Conservation (phyloP, 352 stramenopile genomes). For the Phytophthora brassicae region DNA sequence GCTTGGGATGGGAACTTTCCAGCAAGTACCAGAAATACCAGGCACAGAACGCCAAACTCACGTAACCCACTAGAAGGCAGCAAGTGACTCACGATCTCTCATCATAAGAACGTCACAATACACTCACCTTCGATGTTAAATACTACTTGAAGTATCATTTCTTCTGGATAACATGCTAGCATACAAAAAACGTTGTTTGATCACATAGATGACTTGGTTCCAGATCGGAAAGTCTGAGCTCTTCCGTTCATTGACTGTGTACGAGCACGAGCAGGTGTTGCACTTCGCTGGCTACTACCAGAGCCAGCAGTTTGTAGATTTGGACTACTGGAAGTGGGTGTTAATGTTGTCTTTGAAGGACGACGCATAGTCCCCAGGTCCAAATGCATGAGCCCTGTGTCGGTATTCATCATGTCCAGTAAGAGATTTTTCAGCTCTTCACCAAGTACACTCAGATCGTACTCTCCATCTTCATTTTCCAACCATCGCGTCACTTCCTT, state of each 20-base stretch:
- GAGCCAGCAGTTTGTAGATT: slow-evolving; percentile 12
- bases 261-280: slow-evolving; percentile 31
- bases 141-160: no score
- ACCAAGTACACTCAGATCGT: slow-evolving; percentile 69
- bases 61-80: slow-evolving; percentile 16
- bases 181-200: neutral
- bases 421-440: slow-evolving; percentile 73
- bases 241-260: slow-evolving; percentile 39
- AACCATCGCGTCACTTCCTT: slow-evolving; percentile 77
- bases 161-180: no score
- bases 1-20: slow-evolving; percentile 81
- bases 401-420: slow-evolving; percentile 79
- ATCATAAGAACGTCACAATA: slow-evolving; percentile 35
- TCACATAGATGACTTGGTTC: slow-evolving; percentile 8
- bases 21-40: slow-evolving; percentile 89
- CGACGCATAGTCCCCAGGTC: slow-evolving; percentile 58
- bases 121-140: slow-evolving; percentile 17
- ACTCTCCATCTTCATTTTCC: slow-evolving; percentile 72
- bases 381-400: slow-evolving; percentile 85
- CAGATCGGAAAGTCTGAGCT: slow-evolving; percentile 15
- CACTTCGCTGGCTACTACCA: slow-evolving; percentile 15
- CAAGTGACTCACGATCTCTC: slow-evolving; percentile 18
- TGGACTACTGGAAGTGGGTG: slow-evolving; percentile 28
- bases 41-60: slow-evolving; percentile 45
- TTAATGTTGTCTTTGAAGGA: slow-evolving; percentile 30